Conservation (phyloP, 2,329 filamentous ascomycete species). For the Colletotrichum sp. region DNA sequence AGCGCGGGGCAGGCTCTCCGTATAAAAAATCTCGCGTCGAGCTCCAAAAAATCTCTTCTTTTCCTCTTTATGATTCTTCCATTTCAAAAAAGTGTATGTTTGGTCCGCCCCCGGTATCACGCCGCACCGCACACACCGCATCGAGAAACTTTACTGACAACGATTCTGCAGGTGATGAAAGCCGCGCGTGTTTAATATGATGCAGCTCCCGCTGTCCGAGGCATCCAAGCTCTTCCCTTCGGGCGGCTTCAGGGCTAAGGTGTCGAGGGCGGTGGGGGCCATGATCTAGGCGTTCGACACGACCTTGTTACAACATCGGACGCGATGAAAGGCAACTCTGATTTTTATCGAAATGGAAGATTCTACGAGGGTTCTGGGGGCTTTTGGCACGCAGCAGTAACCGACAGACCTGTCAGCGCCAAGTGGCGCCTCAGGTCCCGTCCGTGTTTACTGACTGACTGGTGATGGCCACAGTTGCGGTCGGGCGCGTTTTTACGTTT, state of each 20-base stretch:
- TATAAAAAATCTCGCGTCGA: constrained; percentile 41
- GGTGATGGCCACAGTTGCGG: background rate
- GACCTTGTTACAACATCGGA: constrained; percentile 97
- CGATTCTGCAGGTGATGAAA: constrained; percentile 90
- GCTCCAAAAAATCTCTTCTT: constrained; percentile 44
- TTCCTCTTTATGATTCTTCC: constrained; percentile 88
- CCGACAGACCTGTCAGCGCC: background rate
- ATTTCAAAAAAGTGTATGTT: constrained; percentile 95
- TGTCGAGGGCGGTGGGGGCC: constrained; percentile 68
- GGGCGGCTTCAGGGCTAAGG: constrained; percentile 87
- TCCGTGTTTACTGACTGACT: background rate
- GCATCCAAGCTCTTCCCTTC: constrained; percentile 83
- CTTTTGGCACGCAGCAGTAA: background rate
- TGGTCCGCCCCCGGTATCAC: constrained; percentile 29
- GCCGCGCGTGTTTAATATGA: constrained; percentile 95
- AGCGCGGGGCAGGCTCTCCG: constrained; percentile 23
- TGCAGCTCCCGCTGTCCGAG: constrained; percentile 68
- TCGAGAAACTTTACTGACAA: constrained; percentile 21
- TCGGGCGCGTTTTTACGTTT: background rate
- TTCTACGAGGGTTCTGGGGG: background rate
- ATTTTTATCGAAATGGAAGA: constrained; percentile 52
- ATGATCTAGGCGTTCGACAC: constrained; percentile 99
- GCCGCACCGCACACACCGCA: constrained; percentile 3
- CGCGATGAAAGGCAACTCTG: constrained; percentile 98
- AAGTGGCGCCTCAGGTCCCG: constrained; percentile 2